Base-by-base conservation (phyloP, 805 yeast species). In the Myxozyma neglecta region DNA sequence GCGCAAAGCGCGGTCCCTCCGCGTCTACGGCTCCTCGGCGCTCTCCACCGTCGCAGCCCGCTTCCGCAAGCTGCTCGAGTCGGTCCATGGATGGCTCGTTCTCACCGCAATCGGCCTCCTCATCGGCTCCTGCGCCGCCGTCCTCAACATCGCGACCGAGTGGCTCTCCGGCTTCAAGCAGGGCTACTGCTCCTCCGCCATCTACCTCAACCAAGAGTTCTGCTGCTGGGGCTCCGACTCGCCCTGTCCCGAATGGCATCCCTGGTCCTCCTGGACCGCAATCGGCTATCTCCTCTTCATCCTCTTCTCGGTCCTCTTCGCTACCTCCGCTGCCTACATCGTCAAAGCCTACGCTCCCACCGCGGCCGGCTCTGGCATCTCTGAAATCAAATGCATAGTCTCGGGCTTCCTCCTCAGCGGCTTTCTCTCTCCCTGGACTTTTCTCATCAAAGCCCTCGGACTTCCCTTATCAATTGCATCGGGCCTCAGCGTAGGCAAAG, bases 351-450 rank as follows among this genome's bases (percentile, higher is more conserved):
- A 84, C 68, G 92, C 97, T 0, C 97, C 97, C 0, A 53, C 80
- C 56, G 98, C 99, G 1, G 96, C 98, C 1, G 99, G 99, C 0
- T 89, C 96, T 6, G 99, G 99, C 0, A 96, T 94, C 54, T 88
- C 97, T 14, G 99, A 94, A 74, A 93, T 94, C 72, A 94, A 96
- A 75, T 89, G 94, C 72, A 91, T 94, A 65, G 90, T 92, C 0
- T 86, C 96, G 0, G 99, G 99, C 0, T 96, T 92, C 72, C 83
- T 82, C 34, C 81, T 88, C 77, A 81, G 84, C 32, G 90, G 88
- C 3, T 94, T 93, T 69, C 79, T 94, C 56, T 88, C 86, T 34
- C 80, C 85, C 75, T 77, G 81, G 72, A 91, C 97, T 0, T 76
- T 93, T 29, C 66, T 83, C 0, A 84, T 93, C 57, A 94, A 94